These are phyloP conservation scores for Leccinum subrobustum DNA, from an alignment of 1,284 basidiomycete genomes.

Conservation along the genomic window DNA sequence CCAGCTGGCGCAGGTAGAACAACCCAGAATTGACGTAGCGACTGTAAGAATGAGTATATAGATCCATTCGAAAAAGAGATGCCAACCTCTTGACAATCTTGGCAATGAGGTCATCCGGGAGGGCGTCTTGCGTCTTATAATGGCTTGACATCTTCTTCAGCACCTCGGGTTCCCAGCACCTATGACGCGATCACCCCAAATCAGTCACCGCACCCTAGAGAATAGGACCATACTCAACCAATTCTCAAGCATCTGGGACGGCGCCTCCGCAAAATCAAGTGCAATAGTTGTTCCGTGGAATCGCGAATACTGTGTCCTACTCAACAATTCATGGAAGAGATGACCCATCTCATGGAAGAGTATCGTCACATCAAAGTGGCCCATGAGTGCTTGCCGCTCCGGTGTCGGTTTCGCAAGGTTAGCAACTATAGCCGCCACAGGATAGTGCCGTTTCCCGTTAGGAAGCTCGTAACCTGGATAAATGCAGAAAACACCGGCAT, in stretches of 20 bases:
- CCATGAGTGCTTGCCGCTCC: slow-evolving; percentile 78
- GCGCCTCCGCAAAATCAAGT: slow-evolving; percentile 84
- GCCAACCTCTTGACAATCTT: slow-evolving; percentile 74
- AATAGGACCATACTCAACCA: slow-evolving; percentile 47
- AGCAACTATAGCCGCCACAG: slow-evolving; percentile 77
- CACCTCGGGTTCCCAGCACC: slow-evolving; percentile 79
- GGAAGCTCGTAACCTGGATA: slow-evolving; percentile 53
- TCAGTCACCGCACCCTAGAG: neutral
- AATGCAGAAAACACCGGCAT: slow-evolving; percentile 81
- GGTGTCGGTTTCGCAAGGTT: slow-evolving; percentile 83
- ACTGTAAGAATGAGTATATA: slow-evolving; percentile 35
- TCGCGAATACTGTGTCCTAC: slow-evolving; percentile 65
- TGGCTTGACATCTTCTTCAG: slow-evolving; percentile 70
- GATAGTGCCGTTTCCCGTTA: slow-evolving; percentile 65
- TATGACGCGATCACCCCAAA: slow-evolving; percentile 16
- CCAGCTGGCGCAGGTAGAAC: slow-evolving; percentile 75
- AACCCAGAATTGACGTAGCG: slow-evolving; percentile 81
- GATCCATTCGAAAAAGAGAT: neutral
- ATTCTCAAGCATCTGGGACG: slow-evolving; percentile 89
- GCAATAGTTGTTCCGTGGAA: slow-evolving; percentile 84
- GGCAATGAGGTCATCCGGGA: slow-evolving; percentile 66
- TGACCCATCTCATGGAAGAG: slow-evolving; percentile 88
- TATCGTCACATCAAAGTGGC: slow-evolving; percentile 76
- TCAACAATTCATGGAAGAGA: slow-evolving; percentile 81
- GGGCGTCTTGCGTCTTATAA: slow-evolving; percentile 67